Evolutionary conservation across 108 stramenopile species (phyloP).

Genomic region (Schizochytrium sp.): DNA sequence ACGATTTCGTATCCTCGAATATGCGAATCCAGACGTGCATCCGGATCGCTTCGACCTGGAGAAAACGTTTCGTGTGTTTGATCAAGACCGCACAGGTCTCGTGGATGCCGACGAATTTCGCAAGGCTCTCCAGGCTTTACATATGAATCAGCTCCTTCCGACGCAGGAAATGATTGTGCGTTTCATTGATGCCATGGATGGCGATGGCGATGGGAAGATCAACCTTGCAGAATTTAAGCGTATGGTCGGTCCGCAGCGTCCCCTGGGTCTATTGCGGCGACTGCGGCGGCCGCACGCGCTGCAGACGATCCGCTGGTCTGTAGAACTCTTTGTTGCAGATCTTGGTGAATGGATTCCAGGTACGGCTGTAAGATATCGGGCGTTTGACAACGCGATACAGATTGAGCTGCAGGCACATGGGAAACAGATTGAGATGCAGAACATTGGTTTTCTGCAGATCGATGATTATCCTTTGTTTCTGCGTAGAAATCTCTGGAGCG

Average conservation of each 20-base stretch:
- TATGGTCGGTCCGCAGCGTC: not conserved
- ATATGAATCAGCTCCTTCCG: not conserved
- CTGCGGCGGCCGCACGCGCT: not conserved
- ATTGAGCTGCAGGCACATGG: not conserved
- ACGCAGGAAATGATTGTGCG: not conserved
- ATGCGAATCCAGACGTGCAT: not conserved
- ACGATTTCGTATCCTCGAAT: not conserved
- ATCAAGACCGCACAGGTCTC: not conserved
- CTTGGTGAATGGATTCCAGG: not conserved
- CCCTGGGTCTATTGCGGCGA: not conserved
- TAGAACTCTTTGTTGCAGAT: not conserved
- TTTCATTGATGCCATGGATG: not conserved
- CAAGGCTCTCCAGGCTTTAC: not conserved
- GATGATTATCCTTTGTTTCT: not conserved
- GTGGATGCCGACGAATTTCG: not conserved
- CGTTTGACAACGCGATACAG: not conserved
- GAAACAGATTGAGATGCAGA: not conserved
- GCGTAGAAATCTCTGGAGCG: not conserved
- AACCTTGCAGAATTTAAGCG: not conserved
- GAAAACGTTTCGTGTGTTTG: not conserved
- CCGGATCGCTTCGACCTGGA: not conserved
- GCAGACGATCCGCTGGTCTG: not conserved
- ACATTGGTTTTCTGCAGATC: not conserved
- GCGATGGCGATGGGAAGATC: not conserved
- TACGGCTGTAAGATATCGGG: not conserved